Percentiles rank a stretch among this genome's conserved stretches.
Evolutionary conservation across 768 basidiomycete species (phyloP).

Genomic region (Hypholoma sublateritium): DNA sequence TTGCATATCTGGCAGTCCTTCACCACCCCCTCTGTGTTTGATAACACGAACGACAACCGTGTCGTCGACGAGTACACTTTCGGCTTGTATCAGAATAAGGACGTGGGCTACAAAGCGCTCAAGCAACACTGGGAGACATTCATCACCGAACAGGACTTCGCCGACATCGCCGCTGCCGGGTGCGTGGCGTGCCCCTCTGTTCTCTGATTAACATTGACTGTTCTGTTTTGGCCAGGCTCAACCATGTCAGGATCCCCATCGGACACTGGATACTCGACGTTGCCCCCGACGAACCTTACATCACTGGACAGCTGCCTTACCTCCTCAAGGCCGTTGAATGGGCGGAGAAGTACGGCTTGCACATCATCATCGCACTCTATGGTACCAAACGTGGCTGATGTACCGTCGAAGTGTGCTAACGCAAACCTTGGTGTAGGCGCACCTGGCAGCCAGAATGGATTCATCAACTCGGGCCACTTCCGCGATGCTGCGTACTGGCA

Average conservation of each 20-base stretch:
- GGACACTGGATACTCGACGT: constrained; percentile 91
- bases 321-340: constrained; percentile 63
- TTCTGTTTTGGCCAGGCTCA: constrained; percentile 45
- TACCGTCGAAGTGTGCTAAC: not conserved
- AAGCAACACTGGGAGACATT: constrained; percentile 74
- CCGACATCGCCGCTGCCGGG: constrained; percentile 73
- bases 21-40: constrained; percentile 13
- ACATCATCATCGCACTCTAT: constrained; percentile 78
- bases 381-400: constrained; percentile 27
- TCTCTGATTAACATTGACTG: not conserved
- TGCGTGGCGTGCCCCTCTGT: constrained; percentile 24
- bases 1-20: constrained; percentile 6
- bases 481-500: constrained; percentile 67
- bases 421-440: constrained; percentile 37
- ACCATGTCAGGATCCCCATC: constrained; percentile 80
- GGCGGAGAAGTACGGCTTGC: constrained; percentile 68
- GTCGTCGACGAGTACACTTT: constrained; percentile 16
- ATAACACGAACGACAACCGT: constrained; percentile 8
- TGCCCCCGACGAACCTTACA: constrained; percentile 69
- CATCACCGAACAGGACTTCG: constrained; percentile 81
- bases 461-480: constrained; percentile 78
- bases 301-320: constrained; percentile 73
- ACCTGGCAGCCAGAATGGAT: constrained; percentile 84
- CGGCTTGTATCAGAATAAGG: constrained; percentile 6
- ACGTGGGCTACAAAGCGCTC: constrained; percentile 27